Evolutionary conservation across 371 early-diverging fungal genomes (phyloP), one percentile per base, ranked within the genome.

Genomic region (Apophysomyces ossiformis): DNA sequence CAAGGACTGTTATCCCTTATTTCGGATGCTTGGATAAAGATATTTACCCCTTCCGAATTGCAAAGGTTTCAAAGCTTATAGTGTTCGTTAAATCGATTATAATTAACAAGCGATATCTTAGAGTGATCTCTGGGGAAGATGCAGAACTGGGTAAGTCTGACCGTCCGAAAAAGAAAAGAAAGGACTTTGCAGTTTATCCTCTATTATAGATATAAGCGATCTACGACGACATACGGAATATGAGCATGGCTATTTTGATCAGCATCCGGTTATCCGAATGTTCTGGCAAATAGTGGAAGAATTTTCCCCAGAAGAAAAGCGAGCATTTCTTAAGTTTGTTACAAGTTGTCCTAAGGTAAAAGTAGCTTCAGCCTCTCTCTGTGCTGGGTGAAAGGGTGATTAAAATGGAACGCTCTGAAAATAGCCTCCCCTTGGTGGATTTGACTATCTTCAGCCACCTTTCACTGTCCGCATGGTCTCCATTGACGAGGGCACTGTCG

Each of bases 401-500:
- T 26, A 26, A 26, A 59, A 15, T 21, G 2, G 54, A 32, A 1
- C 3, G n/a, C 0, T 39, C 4, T 58, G 1, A 46, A 66, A 75
- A 16, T 83, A 94, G 75, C 95, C 96, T 16, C 97, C 97, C 9
- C 76, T 96, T 57, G 86, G 94, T 21, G 97, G 97, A 13, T 96
- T 96, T 75, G 76, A 77, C 15, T 90, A 93, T 64, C 75, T 97
- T 11, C 72, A 86, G 21, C 93, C 93, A 6, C 78, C 85, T 6
- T 90, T 92, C 64, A 85, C 89, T 8, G 88, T 96, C 18, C 83
- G 91, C 15, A 70, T 87, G 76, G 84, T 87, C 8, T 59, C 80
- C 7, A 56, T 67, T 0, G 78, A 80, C 26, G 61, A 64, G 18
- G 68, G 63, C 8, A 54, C 64, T 6, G 16, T 37, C 0, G 68